Conservation (phyloP, 441 rosid genomes). For the Gossypium schwendimanii region DNA sequence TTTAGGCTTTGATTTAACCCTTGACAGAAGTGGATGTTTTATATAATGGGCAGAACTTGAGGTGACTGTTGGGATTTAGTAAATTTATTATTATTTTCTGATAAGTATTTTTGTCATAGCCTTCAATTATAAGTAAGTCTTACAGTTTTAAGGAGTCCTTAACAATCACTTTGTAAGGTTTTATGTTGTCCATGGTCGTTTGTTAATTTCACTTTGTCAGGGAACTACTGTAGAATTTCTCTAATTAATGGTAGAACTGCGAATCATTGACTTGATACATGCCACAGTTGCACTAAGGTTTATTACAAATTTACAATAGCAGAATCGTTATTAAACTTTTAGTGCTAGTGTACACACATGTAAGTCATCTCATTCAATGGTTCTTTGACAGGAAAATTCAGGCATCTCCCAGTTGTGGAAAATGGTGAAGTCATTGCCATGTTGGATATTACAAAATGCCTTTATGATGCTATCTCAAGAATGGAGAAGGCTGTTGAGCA, state of each 20-base stretch:
- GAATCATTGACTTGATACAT: not conserved
- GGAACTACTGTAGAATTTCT: not conserved
- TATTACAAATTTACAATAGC: not conserved
- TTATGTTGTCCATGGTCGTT: not conserved
- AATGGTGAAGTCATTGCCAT: slow-evolving; percentile 94
- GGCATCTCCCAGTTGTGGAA: slow-evolving; percentile 95
- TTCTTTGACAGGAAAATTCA: slow-evolving; percentile 57
- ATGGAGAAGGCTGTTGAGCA: slow-evolving; percentile 98
- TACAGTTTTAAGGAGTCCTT: not conserved
- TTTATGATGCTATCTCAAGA: slow-evolving; percentile 87
- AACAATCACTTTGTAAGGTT: not conserved
- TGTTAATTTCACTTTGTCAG: not conserved
- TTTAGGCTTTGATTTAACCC: too few species aligned
- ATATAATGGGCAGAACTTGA: not conserved
- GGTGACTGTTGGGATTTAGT: not conserved
- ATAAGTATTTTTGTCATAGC: not conserved
- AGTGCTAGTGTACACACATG: not conserved
- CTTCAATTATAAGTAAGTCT: not conserved
- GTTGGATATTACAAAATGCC: slow-evolving; percentile 85
- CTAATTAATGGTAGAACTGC: not conserved
- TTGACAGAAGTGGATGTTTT: not conserved
- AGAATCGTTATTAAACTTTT: not conserved
- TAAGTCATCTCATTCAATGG: not conserved
- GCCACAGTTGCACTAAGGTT: not conserved
- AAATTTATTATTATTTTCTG: not conserved